Conservation (phyloP, 106 monocot species). For the Dioscorea alata region DNA sequence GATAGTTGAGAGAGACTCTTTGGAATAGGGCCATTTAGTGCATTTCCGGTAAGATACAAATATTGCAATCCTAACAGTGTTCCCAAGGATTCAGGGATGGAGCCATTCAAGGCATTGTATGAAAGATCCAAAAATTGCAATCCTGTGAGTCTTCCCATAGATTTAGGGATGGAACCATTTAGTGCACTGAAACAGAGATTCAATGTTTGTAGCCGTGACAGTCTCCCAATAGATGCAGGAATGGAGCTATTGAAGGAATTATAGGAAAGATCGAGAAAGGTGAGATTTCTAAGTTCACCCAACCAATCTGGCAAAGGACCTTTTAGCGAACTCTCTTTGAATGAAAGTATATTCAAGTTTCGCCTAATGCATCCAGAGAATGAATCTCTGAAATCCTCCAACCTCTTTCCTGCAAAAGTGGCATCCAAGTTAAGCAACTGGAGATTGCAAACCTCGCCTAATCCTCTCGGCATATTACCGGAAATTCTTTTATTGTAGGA, state of each 20-base stretch:
- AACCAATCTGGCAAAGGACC: background rate
- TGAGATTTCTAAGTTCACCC: background rate
- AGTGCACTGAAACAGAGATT: no score
- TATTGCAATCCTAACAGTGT: no score
- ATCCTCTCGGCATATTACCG: background rate
- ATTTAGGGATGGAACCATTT: background rate
- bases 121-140: background rate
- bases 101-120: background rate
- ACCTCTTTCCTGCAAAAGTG: background rate
- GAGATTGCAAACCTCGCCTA: background rate
- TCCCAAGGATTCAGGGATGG: no score
- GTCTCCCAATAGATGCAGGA: no score
- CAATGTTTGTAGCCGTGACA: no score
- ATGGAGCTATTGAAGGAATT: background rate
- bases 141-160: background rate
- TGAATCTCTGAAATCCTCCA: background rate
- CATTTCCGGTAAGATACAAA: no score
- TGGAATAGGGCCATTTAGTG: constrained; percentile 4
- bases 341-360: background rate
- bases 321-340: background rate
- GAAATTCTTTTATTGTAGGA: background rate
- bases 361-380: background rate
- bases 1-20: background rate
- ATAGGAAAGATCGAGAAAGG: background rate
- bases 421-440: background rate